Conservation (phyloP, 441 rosid genomes). For the Erysimum pusillum region DNA sequence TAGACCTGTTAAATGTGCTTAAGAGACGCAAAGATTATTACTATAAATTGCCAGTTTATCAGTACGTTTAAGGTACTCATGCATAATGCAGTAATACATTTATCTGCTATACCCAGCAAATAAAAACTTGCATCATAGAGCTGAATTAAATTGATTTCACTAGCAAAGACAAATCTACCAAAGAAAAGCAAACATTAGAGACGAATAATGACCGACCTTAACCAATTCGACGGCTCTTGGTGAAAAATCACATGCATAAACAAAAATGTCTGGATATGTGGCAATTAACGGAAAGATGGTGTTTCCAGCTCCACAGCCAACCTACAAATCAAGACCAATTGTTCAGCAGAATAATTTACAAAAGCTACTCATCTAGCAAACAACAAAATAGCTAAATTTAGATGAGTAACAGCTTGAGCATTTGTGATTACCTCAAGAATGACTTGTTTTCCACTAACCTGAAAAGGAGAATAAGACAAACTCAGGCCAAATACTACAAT, state of each 20-base stretch:
- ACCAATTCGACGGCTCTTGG: slow-evolving; percentile 87
- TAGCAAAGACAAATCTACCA: slow-evolving; percentile 14
- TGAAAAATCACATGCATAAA: slow-evolving; percentile 93
- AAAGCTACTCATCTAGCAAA: slow-evolving; percentile 9
- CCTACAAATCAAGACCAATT: slow-evolving; percentile 54
- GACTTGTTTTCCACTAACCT: slow-evolving; percentile 63
- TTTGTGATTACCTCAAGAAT: slow-evolving; percentile 70
- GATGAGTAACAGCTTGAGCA: slow-evolving; percentile 17
- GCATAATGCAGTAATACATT: neutral
- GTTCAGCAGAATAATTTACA: neutral
- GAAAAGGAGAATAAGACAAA: slow-evolving; percentile 34
- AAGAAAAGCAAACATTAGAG: slow-evolving; percentile 4
- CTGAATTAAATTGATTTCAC: slow-evolving; percentile 12
- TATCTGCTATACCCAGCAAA: neutral
- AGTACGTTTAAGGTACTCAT: neutral
- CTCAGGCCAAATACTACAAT: slow-evolving; percentile 17
- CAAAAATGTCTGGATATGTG: slow-evolving; percentile 75
- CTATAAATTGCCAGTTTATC: neutral
- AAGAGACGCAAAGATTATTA: slow-evolving; percentile 1
- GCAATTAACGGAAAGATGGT: slow-evolving; percentile 84
- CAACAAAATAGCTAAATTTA: slow-evolving; percentile 19
- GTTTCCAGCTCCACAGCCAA: slow-evolving; percentile 98
- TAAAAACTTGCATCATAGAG: slow-evolving; percentile 7
- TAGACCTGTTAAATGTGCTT: neutral
- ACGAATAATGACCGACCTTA: slow-evolving; percentile 62